phyloP scores from a whole-genome alignment of 768 basidiomycete species.

The Lentinula edodes region DNA sequence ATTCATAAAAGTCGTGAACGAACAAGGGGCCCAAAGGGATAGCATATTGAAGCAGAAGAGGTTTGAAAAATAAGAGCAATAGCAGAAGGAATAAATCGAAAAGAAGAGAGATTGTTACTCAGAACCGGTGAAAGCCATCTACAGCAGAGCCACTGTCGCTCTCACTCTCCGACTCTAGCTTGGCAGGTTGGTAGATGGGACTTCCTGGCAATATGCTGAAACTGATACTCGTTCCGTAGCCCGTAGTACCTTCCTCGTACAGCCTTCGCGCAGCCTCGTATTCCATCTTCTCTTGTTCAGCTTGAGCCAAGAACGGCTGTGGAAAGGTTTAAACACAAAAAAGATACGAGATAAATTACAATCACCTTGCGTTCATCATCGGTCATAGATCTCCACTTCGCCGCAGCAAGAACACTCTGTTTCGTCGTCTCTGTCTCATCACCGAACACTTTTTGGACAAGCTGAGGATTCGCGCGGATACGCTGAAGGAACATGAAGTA shows the following conservation, averaged over 20 bases:
- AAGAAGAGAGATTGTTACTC: conserved; percentile 4
- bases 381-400: conserved; percentile 89
- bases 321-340: background rate
- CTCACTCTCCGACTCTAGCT: conserved; percentile 64
- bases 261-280: conserved; percentile 82
- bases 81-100: conserved; percentile 26
- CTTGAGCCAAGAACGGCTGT: conserved; percentile 89
- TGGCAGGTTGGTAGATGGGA: conserved; percentile 56
- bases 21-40: conserved; percentile 5
- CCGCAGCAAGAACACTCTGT: conserved; percentile 90
- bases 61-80: conserved; percentile 21
- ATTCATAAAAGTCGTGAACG: conserved; percentile 2
- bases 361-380: conserved; percentile 87
- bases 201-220: conserved; percentile 76
- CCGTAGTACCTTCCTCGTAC: conserved; percentile 80
- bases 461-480: conserved; percentile 70
- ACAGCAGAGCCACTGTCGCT: conserved; percentile 47
- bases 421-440: conserved; percentile 91
- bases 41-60: conserved; percentile 6
- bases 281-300: conserved; percentile 92
- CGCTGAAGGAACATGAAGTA: conserved; percentile 95
- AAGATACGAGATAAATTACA: conserved; percentile 13
- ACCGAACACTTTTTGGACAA: conserved; percentile 81
- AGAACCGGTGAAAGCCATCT: conserved; percentile 1
- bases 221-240: conserved; percentile 69